Conservation (phyloP, 768 basidiomycete species). For the Mrakia blollopis region DNA sequence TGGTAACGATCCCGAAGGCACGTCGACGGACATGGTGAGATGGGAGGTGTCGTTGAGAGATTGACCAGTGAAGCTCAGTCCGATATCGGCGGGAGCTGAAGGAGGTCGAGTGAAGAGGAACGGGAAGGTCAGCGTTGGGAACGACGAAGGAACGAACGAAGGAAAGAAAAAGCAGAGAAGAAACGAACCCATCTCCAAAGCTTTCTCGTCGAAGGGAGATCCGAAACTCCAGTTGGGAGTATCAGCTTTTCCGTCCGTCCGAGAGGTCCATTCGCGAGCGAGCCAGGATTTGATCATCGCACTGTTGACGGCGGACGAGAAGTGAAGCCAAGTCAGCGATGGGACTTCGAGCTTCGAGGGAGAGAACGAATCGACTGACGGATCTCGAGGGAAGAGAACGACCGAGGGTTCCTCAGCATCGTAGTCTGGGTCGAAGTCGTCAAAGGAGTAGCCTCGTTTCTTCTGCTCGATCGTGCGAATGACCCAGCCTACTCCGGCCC, state of each 20-base stretch:
- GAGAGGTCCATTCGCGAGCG: conserved; percentile 5
- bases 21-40: conserved; percentile 12
- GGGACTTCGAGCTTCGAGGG: neutral
- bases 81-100: neutral
- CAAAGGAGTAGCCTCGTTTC: conserved; percentile 22
- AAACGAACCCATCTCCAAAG: neutral
- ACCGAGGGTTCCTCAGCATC: neutral
- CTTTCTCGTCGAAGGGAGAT: neutral
- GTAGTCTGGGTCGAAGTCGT: conserved; percentile 30
- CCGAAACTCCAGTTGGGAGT: neutral
- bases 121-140: neutral
- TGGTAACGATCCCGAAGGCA: no score
- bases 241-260: neutral
- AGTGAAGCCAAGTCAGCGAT: neutral
- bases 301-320: neutral
- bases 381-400: conserved; percentile 11
- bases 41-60: neutral
- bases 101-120: neutral
- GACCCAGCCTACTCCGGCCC: conserved; percentile 32
- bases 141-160: no score
- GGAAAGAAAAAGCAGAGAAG: neutral
- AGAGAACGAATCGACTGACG: neutral
- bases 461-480: conserved; percentile 33
- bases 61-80: neutral
- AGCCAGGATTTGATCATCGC: conserved; percentile 17